These are phyloP conservation scores for Lonicera japonica DNA, from an alignment of 129 eudicot species.

Conservation along the genomic window DNA sequence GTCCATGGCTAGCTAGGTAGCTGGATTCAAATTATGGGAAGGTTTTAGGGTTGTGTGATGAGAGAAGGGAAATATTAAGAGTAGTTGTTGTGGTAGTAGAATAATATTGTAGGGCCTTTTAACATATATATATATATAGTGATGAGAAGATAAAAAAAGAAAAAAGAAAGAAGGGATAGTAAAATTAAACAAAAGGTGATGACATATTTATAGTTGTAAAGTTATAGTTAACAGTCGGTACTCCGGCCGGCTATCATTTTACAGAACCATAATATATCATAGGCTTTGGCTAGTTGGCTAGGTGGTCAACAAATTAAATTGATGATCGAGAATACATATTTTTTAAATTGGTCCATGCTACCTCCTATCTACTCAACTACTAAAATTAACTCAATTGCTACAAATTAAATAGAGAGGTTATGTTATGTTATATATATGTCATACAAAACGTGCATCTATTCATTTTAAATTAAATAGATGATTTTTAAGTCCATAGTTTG, in stretches of 20 bases:
- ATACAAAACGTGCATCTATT: too few species aligned
- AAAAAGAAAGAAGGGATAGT: not conserved
- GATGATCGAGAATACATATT: conserved; percentile 1
- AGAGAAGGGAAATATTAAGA: conserved; percentile 8
- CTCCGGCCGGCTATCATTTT: too few species aligned
- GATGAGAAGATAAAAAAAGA: too few species aligned
- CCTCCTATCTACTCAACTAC: not conserved
- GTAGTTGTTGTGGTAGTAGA: conserved; percentile 5
- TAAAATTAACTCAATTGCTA: too few species aligned
- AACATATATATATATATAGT: conserved; percentile 10
- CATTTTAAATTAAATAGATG: too few species aligned
- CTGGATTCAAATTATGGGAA: too few species aligned
- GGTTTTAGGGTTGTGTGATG: not conserved
- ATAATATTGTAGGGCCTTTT: conserved; percentile 6
- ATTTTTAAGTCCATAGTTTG: too few species aligned
- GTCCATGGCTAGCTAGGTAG: conserved; percentile 8
- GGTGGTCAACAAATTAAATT: conserved; percentile 4
- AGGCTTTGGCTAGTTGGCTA: not conserved
- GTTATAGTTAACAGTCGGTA: too few species aligned
- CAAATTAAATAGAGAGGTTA: too few species aligned
- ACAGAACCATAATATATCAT: too few species aligned
- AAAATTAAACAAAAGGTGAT: not conserved
- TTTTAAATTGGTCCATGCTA: conserved; percentile 1
- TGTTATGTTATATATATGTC: not conserved
- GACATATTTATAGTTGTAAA: not conserved